A percentile compares a stretch with the other conserved stretches of the same genome.
Evolutionary conservation across 192 early-diverging fungal genomes (phyloP).

Genomic region (Coemansia sp.): DNA sequence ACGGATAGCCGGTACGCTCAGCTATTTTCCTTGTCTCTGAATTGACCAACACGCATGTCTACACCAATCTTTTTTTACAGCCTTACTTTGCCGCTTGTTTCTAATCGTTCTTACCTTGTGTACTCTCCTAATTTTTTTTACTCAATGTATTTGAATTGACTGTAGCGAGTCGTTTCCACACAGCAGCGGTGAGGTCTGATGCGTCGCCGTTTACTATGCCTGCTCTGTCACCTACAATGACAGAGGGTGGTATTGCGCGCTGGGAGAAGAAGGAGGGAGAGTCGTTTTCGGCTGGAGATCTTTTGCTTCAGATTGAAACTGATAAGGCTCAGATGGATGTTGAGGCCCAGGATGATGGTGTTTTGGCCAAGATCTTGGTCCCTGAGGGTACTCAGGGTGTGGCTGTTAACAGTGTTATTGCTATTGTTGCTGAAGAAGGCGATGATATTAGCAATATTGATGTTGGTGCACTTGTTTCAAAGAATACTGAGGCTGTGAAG

Average conservation of each 20-base stretch:
- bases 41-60: neutral
- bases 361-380: conserved; percentile 88
- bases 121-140: no score
- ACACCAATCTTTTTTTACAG: neutral
- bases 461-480: conserved; percentile 49
- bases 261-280: conserved; percentile 96
- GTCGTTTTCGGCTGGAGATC: conserved; percentile 81
- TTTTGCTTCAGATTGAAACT: conserved; percentile 93
- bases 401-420: conserved; percentile 72
- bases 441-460: conserved; percentile 80
- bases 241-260: conserved; percentile 83
- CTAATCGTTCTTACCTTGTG: neutral
- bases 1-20: conserved; percentile 27
- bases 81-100: neutral
- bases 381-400: conserved; percentile 62
- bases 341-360: conserved; percentile 98
- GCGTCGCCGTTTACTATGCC: conserved; percentile 80
- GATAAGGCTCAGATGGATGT: conserved; percentile 99
- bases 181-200: conserved; percentile 12
- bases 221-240: conserved; percentile 99
- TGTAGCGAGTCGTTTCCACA: conserved; percentile 71
- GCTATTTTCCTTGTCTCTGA: neutral
- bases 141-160: no score
- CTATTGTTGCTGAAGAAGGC: conserved; percentile 83
- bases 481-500: no score